These are phyloP conservation scores for Thelephora ganbajun DNA, from an alignment of 768 basidiomycete species.

Conservation along the genomic window DNA sequence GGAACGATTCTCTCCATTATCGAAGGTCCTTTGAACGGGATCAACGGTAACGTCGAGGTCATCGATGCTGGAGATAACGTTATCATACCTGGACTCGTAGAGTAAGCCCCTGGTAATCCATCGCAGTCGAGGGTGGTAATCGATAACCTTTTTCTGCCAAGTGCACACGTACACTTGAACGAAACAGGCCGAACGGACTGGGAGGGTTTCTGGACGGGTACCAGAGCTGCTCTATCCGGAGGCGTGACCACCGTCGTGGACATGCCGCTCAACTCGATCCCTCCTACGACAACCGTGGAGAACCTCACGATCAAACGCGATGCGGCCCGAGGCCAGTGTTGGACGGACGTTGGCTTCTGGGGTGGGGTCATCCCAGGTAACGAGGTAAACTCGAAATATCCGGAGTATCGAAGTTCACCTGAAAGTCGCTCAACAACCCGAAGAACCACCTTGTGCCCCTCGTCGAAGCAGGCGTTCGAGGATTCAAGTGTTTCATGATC, in stretches of 20 bases:
- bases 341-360: slow-evolving; percentile 84
- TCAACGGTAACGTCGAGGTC: slow-evolving; percentile 11
- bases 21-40: slow-evolving; percentile 5
- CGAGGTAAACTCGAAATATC: slow-evolving; percentile 31
- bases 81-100: slow-evolving; percentile 41
- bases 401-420: neutral
- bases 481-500: slow-evolving; percentile 95
- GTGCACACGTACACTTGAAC: slow-evolving; percentile 87
- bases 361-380: slow-evolving; percentile 92
- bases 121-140: neutral
- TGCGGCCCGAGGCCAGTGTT: slow-evolving; percentile 62
- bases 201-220: slow-evolving; percentile 93
- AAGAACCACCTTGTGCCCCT: slow-evolving; percentile 68
- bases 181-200: slow-evolving; percentile 88
- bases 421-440: neutral
- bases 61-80: slow-evolving; percentile 24
- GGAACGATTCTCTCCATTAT: slow-evolving; percentile 28
- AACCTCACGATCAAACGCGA: slow-evolving; percentile 60
- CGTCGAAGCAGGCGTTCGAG: slow-evolving; percentile 70
- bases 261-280: slow-evolving; percentile 97
- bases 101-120: slow-evolving; percentile 22
- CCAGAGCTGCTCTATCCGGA: slow-evolving; percentile 78
- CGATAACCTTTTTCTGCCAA: slow-evolving; percentile 15
- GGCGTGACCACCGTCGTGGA: slow-evolving; percentile 94
- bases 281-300: slow-evolving; percentile 78